These are phyloP conservation scores for Blastobotrys terrestris DNA, from an alignment of 805 yeast species.

Conservation along the genomic window DNA sequence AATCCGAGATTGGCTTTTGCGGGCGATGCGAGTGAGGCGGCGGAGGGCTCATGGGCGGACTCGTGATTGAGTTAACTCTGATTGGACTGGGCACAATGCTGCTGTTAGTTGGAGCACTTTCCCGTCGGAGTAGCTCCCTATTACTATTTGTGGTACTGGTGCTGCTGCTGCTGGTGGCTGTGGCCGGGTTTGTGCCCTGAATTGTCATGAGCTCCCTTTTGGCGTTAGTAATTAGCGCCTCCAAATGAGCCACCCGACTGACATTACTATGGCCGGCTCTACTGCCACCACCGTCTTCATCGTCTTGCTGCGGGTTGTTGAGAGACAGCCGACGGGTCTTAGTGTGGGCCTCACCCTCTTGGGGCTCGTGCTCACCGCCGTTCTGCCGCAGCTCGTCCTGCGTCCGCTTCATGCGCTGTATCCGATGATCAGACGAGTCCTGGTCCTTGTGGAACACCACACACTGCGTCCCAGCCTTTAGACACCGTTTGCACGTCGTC, in stretches of 20 bases:
- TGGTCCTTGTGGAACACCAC: background rate
- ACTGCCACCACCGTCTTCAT: no score
- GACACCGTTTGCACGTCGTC: slow-evolving; percentile 16
- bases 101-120: background rate
- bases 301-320: no score
- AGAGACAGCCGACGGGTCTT: background rate
- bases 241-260: background rate
- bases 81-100: background rate
- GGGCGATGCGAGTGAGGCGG: background rate
- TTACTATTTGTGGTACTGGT: no score
- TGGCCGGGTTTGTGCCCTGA: background rate
- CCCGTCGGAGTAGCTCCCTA: no score
- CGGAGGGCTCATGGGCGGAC: background rate
- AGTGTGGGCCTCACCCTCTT: background rate
- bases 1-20: background rate
- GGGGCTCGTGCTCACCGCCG: background rate
- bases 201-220: background rate
- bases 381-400: background rate
- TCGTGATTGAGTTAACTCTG: background rate
- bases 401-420: background rate
- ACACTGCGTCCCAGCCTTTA: slow-evolving; percentile 15
- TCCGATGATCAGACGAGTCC: no score
- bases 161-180: no score
- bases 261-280: no score
- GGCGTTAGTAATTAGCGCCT: background rate